phyloP scores from a whole-genome alignment of 2,329 filamentous ascomycete species.

The Beauveria scarabaeidicola region DNA sequence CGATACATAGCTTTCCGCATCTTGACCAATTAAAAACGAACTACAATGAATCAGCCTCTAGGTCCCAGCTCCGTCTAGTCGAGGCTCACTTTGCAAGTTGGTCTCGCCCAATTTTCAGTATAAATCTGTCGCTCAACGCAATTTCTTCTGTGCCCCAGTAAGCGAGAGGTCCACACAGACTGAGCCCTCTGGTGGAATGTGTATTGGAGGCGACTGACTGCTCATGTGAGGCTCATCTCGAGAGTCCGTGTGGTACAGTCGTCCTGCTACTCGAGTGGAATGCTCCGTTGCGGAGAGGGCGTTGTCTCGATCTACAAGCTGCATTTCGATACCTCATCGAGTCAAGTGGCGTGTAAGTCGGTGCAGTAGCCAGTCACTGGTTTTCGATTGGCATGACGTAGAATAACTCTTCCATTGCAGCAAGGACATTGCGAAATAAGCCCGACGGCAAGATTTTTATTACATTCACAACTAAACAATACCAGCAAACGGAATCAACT shows the following conservation, averaged over 20 bases:
- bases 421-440: background rate
- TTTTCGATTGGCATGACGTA: background rate
- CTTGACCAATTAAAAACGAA: slow-evolving; percentile 30
- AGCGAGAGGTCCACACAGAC: slow-evolving; percentile 9
- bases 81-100: slow-evolving; percentile 21
- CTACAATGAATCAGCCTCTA: slow-evolving; percentile 16
- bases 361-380: background rate
- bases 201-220: background rate
- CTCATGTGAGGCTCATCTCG: background rate
- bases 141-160: slow-evolving; percentile 11
- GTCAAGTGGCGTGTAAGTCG: background rate
- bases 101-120: slow-evolving; percentile 12
- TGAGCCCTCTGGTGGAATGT: background rate
- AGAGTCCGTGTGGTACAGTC: slow-evolving; percentile 2
- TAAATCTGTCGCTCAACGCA: slow-evolving; percentile 1
- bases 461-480: background rate
- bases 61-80: background rate
- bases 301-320: background rate
- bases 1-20: slow-evolving; percentile 35
- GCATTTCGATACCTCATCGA: background rate
- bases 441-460: background rate
- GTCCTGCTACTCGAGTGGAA: background rate
- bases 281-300: too few relatives aligned
- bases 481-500: background rate
- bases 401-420: background rate